These are phyloP conservation scores for Nigrograna mackinnonii DNA, from an alignment of 2,329 filamentous ascomycete species.

Conservation along the genomic window DNA sequence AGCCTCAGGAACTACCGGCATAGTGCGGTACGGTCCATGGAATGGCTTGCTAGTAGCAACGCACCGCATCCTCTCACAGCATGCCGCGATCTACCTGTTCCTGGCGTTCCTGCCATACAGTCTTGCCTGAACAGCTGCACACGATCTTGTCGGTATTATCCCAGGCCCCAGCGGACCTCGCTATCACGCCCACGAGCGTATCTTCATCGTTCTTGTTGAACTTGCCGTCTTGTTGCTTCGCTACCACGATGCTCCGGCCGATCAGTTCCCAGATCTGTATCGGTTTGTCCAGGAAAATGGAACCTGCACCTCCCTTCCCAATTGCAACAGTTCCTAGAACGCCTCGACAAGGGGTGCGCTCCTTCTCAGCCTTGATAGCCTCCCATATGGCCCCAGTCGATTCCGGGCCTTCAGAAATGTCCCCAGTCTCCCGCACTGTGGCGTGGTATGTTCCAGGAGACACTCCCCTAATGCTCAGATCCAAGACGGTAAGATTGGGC, in stretches of 20 bases:
- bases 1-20: too few species aligned
- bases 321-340: conserved; percentile 77
- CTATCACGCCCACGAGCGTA: conserved; percentile 91
- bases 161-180: conserved; percentile 96
- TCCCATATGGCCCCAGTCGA: conserved; percentile 86
- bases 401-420: conserved; percentile 81
- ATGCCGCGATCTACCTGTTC: conserved; percentile 91
- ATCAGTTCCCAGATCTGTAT: conserved; percentile 97
- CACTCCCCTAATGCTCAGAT: conserved; percentile 84
- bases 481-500: conserved; percentile 76
- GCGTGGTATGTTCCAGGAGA: conserved; percentile 80
- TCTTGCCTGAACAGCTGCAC: conserved; percentile 97
- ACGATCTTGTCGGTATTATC: conserved; percentile 97
- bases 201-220: conserved; percentile 75
- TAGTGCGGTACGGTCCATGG: too few species aligned
- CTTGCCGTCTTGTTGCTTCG: conserved; percentile 64
- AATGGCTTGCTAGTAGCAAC: too few species aligned
- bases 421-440: conserved; percentile 81
- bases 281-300: conserved; percentile 77
- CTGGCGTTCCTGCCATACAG: conserved; percentile 93
- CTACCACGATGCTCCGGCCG: conserved; percentile 87
- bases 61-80: conserved; percentile 70
- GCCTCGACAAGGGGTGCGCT: conserved; percentile 58
- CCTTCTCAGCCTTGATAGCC: conserved; percentile 48
- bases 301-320: conserved; percentile 73